Evolutionary conservation across 1,139 yeast genomes (phyloP).

Genomic region (Chernovozyma aurita): DNA sequence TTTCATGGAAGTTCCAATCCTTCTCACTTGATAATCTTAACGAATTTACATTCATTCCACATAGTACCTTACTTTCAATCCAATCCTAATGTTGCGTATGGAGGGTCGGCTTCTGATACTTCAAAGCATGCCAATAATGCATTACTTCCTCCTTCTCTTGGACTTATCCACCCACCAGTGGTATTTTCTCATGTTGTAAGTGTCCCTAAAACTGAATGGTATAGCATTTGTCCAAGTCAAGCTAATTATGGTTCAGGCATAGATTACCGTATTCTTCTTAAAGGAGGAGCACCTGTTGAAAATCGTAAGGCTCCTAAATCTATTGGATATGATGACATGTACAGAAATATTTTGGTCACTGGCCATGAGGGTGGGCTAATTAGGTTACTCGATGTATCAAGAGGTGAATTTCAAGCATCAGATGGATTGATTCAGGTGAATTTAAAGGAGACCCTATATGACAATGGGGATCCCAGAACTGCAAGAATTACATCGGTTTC

Average conservation of each 20-base stretch:
- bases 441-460: slow-evolving; percentile 31
- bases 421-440: slow-evolving; percentile 34
- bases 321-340: slow-evolving; percentile 50
- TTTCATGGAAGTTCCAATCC: slow-evolving; percentile 74
- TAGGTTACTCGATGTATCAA: slow-evolving; percentile 76
- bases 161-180: slow-evolving; percentile 76
- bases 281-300: slow-evolving; percentile 74
- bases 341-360: slow-evolving; percentile 62
- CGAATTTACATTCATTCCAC: not conserved
- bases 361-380: slow-evolving; percentile 84
- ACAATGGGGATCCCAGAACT: slow-evolving; percentile 20
- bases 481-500: slow-evolving; percentile 53
- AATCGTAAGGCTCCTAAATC: slow-evolving; percentile 31
- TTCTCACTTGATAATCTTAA: slow-evolving; percentile 48
- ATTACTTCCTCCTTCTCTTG: slow-evolving; percentile 71
- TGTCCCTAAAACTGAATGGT: slow-evolving; percentile 67
- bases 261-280: slow-evolving; percentile 40
- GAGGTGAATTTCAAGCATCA: slow-evolving; percentile 68
- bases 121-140: too few relatives aligned
- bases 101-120: too few relatives aligned
- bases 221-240: slow-evolving; percentile 56
- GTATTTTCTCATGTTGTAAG: slow-evolving; percentile 50
- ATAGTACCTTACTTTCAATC: not conserved
- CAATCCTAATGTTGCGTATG: slow-evolving; percentile 34
- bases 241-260: slow-evolving; percentile 33